Evolutionary conservation across 352 stramenopile genomes (phyloP).

Genomic region (Bremia lactucae): DNA sequence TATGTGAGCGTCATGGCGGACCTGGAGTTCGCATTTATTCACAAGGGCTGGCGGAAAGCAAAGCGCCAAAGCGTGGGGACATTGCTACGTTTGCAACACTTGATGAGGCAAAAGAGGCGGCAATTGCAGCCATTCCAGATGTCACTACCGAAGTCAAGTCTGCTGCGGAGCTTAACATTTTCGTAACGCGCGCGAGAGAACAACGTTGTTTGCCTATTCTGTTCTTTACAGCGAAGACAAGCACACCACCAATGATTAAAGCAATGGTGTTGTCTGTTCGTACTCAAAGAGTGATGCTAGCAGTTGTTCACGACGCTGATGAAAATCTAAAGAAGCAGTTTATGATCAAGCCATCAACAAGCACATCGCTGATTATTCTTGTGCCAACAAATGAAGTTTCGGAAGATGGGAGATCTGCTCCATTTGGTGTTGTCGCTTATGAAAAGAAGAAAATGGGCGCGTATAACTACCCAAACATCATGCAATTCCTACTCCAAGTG

Average conservation of each 20-base stretch:
- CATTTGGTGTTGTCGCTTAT: constrained; percentile 55
- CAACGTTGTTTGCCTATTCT: constrained; percentile 41
- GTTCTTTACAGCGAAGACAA: constrained; percentile 46
- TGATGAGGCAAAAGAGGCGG: constrained; percentile 31
- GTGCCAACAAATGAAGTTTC: constrained; percentile 26
- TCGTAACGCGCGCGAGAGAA: constrained; percentile 30
- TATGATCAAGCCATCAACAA: constrained; percentile 22
- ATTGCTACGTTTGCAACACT: constrained; percentile 34
- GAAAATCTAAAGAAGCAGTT: constrained; percentile 58
- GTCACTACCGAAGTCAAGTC: constrained; percentile 32
- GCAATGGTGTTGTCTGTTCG: constrained; percentile 51
- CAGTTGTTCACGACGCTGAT: constrained; percentile 41
- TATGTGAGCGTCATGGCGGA: constrained; percentile 45
- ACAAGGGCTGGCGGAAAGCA: constrained; percentile 17
- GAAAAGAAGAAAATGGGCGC: constrained; percentile 58
- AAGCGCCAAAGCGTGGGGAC: constrained; percentile 26
- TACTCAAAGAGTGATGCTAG: constrained; percentile 38
- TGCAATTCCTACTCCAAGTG: constrained; percentile 57
- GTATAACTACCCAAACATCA: constrained; percentile 54
- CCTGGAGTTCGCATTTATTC: constrained; percentile 45
- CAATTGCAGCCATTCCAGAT: constrained; percentile 44
- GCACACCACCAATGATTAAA: constrained; percentile 44
- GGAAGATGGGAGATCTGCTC: constrained; percentile 17
- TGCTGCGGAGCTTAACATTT: constrained; percentile 41
- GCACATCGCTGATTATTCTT: constrained; percentile 35